Base-by-base conservation (phyloP, 1,284 basidiomycete species). In the Neonothopanus nambi region DNA sequence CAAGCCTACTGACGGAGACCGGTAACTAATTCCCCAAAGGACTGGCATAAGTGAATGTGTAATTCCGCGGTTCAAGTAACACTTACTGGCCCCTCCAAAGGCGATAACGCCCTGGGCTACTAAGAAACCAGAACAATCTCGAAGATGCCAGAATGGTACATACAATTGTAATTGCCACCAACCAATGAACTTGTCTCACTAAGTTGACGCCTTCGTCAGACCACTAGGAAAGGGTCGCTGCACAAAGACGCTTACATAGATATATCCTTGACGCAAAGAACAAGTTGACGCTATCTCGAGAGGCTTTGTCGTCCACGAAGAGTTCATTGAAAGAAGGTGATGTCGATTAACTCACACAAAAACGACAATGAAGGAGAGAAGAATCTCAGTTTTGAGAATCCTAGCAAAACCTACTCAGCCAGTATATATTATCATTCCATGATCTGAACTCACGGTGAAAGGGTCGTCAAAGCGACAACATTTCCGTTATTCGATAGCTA, bases 401-500 rank as follows among this genome's bases (percentile, higher is more conserved):
- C 46, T 36, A 6, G 9, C 3, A 9, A 13, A 9, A 33, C 9
- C 9, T 33, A 9, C n/a, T n/a, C n/a, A n/a, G n/a, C n/a, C n/a
- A n/a, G n/a, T n/a, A n/a, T n/a, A n/a, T n/a, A n/a, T n/a, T n/a
- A n/a, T n/a, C n/a, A n/a, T n/a, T n/a, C n/a, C n/a, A n/a, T n/a
- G n/a, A n/a, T n/a, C n/a, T n/a, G n/a, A n/a, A 13, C 41, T 48
- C 36, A 48, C 33, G 21, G 6, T n/a, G 46, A 13, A 48, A 23
- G 4, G 15, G 9, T 48, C 1, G 9, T 5, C 3, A 48, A n/a
- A 15, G 18, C 23, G 17, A 20, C 30, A 11, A 21, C 11, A 20
- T 48, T 36, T 36, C 46, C 46, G 35, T 36, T 36, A 20, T 48
- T 48, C 9, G 46, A 30, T 15, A 48, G 18, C 46, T 48, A 13